phyloP scores from a whole-genome alignment of 495 filamentous ascomycete species.

The Lindgomyces ingoldianus region DNA sequence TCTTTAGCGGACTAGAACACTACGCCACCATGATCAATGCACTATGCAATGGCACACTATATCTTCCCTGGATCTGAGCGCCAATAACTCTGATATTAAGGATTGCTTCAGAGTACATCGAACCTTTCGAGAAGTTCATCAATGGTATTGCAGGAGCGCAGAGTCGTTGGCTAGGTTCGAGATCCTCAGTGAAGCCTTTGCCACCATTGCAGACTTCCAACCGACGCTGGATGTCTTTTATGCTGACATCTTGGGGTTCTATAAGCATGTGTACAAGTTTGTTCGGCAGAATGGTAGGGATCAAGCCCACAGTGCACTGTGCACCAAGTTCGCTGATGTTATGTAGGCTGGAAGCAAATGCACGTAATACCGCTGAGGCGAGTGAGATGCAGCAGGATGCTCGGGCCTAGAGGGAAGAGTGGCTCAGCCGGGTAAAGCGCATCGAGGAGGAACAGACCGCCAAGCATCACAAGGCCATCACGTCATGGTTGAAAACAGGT shows the following conservation, averaged over 20 bases:
- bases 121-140: conserved; percentile 21
- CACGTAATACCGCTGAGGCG: conserved; percentile 18
- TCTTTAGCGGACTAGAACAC: conserved; percentile 23
- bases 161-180: conserved; percentile 19
- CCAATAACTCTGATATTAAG: conserved; percentile 16
- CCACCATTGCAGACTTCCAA: conserved; percentile 19
- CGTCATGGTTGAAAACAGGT: conserved; percentile 18
- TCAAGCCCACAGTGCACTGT: not conserved
- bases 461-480: not conserved
- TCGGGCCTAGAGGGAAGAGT: conserved; percentile 11
- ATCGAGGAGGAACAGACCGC: conserved; percentile 5
- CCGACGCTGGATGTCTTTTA: conserved; percentile 23
- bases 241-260: conserved; percentile 29
- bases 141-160: conserved; percentile 15
- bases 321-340: not conserved
- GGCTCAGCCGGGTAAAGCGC: conserved; percentile 2
- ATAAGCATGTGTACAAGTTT: conserved; percentile 26
- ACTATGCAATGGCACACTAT: conserved; percentile 31
- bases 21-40: conserved; percentile 25
- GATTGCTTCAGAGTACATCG: conserved; percentile 4
- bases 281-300: conserved; percentile 25
- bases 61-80: conserved; percentile 27
- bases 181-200: conserved; percentile 14
- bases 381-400: not conserved
- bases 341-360: conserved; percentile 24